Evolutionary conservation across 306 rosid genomes (phyloP), one percentile per base, ranked within the genome.

Genomic region (Biancaea sappan): DNA sequence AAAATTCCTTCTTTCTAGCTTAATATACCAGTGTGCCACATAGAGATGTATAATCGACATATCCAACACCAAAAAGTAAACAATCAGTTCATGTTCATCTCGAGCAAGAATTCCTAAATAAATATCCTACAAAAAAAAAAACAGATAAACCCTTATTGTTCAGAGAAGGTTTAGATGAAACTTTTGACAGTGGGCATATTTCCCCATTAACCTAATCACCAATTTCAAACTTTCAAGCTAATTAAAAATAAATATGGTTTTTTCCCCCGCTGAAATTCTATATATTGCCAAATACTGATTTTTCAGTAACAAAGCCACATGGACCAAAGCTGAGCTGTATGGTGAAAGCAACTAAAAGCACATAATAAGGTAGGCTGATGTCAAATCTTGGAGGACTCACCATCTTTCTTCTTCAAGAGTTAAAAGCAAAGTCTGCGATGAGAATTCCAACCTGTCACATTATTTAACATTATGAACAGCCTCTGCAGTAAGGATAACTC

Each of bases 111-210:
- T 6, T 12, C 26, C 5, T 68, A 8, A 19, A 16, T 31, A 32
- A n/a, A 40, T 21, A 63, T 8, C 66, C 58, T 10, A 40, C 26
- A 57, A 57, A 73, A 21, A 73, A 21, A 31, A 60, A 46, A 47
- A 44, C 10, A 31, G 7, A 59, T 7, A n/a, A n/a, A 73, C 56
- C 67, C 62, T 62, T n/a, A 10, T 62, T 35, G 68, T 19, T 62
- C 7, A 73, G 61, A 48, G 6, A 62, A 32, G 21, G 32, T 16
- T 10, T 62, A 34, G 59, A 24, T 48, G 16, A 62, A 64, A 40
- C 13, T 6, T 26, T 34, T 60, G 8, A 31, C 53, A 5, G 22
- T 13, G 19, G 14, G 53, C 16, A 4, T 24, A 38, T 24, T 76
- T 19, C 57, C 10, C 10, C 68, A 11, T 47, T 18, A 31, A 28